Base-by-base conservation (phyloP, 2,329 filamentous ascomycete genomes). In the Leptodontidium sp. region DNA sequence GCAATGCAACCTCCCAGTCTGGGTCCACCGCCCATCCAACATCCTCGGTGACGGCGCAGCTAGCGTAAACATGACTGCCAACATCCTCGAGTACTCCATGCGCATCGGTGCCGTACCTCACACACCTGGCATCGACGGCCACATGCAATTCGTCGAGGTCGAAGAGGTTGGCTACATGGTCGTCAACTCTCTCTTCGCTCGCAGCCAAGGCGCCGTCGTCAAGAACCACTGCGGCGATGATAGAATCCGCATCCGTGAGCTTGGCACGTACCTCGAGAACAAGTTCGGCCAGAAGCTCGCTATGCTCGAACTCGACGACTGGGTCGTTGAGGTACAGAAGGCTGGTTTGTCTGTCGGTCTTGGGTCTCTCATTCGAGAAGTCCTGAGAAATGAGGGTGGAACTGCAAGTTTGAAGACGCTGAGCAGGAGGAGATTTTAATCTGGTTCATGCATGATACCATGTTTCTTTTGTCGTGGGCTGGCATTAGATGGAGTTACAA, bases 71-170 rank as follows among this genome's bases (percentile, higher is more conserved):
- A 65, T 71, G 65, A 71, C 64, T 17, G 58, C 67, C 57, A 67
- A 67, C 55, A 71, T 71, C 61, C 65, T 67, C 52, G 63, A 69
- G 38, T 69, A 69, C 64, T 69, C 68, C 8, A 57, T 65, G 43
- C 38, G 50, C 55, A 69, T 69, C 24, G 63, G 64, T 5, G 64
- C 68, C 26, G 68, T 67, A 24, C 68, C 68, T 12, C 45, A 62
- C 61, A 67, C 59, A 11, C 64, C 68, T 15, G 68, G 63, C 29
- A 62, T 69, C 38, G 68, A 69, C 24, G 68, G 68, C 3, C 58
- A 63, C 64, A 63, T 69, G 50, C 68, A 69, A 61, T 69, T 69
- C 52, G 68, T 69, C 38, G 63, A 65, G 53, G 68, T 69, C 47
- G 61, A 66, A 49, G 68, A 69, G 15, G 64, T 69, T 35, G 61